phyloP scores from a whole-genome alignment of 148 eudicot species.

The Gaultheria prostrata region DNA sequence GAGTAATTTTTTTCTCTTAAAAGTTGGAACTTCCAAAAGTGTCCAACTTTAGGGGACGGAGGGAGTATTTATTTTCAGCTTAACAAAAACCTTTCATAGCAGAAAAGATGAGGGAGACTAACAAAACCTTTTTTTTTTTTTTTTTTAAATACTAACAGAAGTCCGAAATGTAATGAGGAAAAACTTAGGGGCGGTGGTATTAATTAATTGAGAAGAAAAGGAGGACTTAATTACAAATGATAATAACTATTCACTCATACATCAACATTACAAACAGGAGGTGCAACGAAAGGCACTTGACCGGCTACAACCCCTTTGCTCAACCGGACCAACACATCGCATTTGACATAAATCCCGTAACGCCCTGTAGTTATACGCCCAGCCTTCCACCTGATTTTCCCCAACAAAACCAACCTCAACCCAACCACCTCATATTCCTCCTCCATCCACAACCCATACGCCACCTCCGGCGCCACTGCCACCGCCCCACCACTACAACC shows the following conservation, averaged over 20 bases:
- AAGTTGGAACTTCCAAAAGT: too few relatives aligned
- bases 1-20: too few relatives aligned
- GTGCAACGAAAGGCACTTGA: slow-evolving; percentile 58
- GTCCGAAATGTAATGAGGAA: too few relatives aligned
- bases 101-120: too few relatives aligned
- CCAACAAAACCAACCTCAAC: slow-evolving; percentile 60
- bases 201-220: too few relatives aligned
- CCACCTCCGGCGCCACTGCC: slow-evolving; percentile 32
- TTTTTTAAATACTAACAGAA: too few relatives aligned
- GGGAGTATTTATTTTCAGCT: too few relatives aligned
- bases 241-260: slow-evolving; percentile 23
- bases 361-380: slow-evolving; percentile 49
- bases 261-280: slow-evolving; percentile 57
- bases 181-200: too few relatives aligned
- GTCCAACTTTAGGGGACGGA: too few relatives aligned
- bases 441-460: slow-evolving; percentile 30
- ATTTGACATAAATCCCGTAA: slow-evolving; percentile 50
- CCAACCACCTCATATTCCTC: slow-evolving; percentile 50
- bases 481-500: slow-evolving; percentile 28
- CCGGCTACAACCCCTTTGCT: slow-evolving; percentile 36
- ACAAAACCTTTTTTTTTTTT: too few relatives aligned
- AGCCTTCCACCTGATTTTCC: slow-evolving; percentile 59
- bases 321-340: slow-evolving; percentile 63
- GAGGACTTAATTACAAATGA: too few relatives aligned
- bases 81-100: too few relatives aligned